These are phyloP conservation scores for Komagataella phaffii DNA, from an alignment of 805 yeast genomes.

Conservation along the genomic window DNA sequence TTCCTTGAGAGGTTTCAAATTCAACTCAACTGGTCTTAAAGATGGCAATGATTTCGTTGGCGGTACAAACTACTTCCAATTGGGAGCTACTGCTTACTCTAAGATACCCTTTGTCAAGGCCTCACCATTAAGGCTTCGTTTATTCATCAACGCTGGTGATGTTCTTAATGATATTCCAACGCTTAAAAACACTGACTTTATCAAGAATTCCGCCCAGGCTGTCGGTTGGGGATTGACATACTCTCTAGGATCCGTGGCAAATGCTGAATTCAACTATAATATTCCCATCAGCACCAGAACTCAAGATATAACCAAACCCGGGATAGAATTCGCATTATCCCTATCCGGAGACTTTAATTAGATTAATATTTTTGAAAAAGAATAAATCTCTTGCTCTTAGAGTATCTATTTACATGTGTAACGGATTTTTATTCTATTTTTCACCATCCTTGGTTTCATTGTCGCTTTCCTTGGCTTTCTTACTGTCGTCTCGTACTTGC, in stretches of 20 bases:
- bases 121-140: conserved; percentile 47
- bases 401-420: not conserved
- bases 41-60: conserved; percentile 46
- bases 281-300: conserved; percentile 42
- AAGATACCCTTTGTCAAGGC: conserved; percentile 40
- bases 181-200: conserved; percentile 6
- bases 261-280: conserved; percentile 54
- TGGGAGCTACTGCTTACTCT: conserved; percentile 45
- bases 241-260: conserved; percentile 43
- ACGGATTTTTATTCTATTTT: not conserved
- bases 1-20: conserved; percentile 56
- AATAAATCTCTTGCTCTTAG: conserved; percentile 11
- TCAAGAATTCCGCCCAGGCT: conserved; percentile 31
- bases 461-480: not conserved
- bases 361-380: not conserved
- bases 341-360: not conserved
- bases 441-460: not conserved
- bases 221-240: conserved; percentile 50
- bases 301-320: conserved; percentile 41
- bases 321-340: conserved; percentile 21
- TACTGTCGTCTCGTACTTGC: not conserved
- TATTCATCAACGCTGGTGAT: conserved; percentile 56
- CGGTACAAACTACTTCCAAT: conserved; percentile 45
- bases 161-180: conserved; percentile 17
- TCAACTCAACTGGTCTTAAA: conserved; percentile 55